Evolutionary conservation across 2,329 filamentous ascomycete genomes (phyloP).

Genomic region (Phaeosphaeria sp.): DNA sequence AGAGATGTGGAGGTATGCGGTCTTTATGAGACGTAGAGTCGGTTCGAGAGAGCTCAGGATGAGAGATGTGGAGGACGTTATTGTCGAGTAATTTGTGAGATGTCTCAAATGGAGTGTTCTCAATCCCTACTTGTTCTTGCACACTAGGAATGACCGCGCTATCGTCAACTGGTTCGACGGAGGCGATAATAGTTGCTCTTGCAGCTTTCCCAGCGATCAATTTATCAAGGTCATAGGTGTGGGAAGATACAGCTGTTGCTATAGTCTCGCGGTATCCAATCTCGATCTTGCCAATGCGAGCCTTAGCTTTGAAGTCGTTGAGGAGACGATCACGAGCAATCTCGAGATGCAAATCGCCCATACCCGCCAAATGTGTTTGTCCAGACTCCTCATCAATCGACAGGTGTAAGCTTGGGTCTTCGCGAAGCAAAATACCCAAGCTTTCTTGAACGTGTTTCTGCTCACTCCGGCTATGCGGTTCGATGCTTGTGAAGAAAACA

Average conservation of each 20-base stretch:
- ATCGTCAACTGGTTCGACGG: slow-evolving; percentile 65
- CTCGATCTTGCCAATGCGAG: slow-evolving; percentile 84
- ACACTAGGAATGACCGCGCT: slow-evolving; percentile 25
- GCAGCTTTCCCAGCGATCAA: slow-evolving; percentile 80
- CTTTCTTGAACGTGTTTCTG: slow-evolving; percentile 80
- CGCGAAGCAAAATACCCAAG: slow-evolving; percentile 78
- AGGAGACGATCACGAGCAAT: slow-evolving; percentile 88
- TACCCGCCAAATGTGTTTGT: slow-evolving; percentile 90
- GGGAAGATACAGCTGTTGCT: slow-evolving; percentile 61
- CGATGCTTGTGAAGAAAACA: slow-evolving; percentile 95
- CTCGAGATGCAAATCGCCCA: slow-evolving; percentile 95
- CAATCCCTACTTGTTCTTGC: slow-evolving; percentile 27
- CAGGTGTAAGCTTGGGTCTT: slow-evolving; percentile 91
- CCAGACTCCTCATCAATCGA: slow-evolving; percentile 87
- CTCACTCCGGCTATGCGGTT: slow-evolving; percentile 77
- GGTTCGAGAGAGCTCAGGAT: slow-evolving; percentile 57
- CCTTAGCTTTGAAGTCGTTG: slow-evolving; percentile 87
- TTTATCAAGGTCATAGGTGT: slow-evolving; percentile 74
- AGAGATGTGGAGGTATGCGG: slow-evolving; percentile 62
- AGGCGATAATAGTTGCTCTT: slow-evolving; percentile 76
- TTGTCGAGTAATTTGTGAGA: slow-evolving; percentile 60
- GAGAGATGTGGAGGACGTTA: slow-evolving; percentile 69
- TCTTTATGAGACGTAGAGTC: slow-evolving; percentile 45
- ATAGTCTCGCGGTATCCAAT: slow-evolving; percentile 93
- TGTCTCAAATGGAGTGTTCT: slow-evolving; percentile 36